Evolutionary conservation across 1,284 basidiomycete genomes (phyloP), one percentile per base, ranked within the genome.

Genomic region (Inonotus obliquus): DNA sequence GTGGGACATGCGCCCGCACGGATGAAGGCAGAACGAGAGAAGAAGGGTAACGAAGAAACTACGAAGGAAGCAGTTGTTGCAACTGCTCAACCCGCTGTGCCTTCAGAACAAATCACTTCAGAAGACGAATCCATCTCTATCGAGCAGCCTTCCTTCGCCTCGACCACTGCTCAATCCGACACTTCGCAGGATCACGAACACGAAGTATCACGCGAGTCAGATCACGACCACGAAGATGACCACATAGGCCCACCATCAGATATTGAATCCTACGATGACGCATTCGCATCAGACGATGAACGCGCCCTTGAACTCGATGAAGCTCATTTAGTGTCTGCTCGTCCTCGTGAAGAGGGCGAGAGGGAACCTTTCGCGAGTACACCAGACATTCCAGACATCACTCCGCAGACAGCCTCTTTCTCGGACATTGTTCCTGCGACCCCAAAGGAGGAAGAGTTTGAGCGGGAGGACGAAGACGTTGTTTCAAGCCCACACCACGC

Each of bases 251-350:
- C n/a, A 7, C 39, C 29, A 6, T 52, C 48, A 10, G 63, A 64
- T 10, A 64, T 64, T 39, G 63, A 64, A 51, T 58, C 55, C 56
- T 64, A 64, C 38, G 63, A 64, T 37, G 63, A 64, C 38, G 63
- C 57, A 4, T 64, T 57, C 44, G 59, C 45, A 41, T 47, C 45
- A 19, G 63, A 64, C 27, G 59, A 57, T 9, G 52, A 38, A 23
- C 37, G 29, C 23, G 32, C 27, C 10, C 23, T 49, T 10, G 48
- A 49, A 23, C 32, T 61, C 25, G 59, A 58, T 44, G 25, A 19
- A 32, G 63, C 45, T 37, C 62, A 57, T 27, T 56, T 63, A 10
- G 39, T 51, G n/a, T 35, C 47, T 39, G 51, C 55, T 13, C 25
- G 19, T 5, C 44, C 39, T 2, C 44, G 29, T n/a, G 56, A 58